phyloP scores from a whole-genome alignment of 1,139 yeast genomes.

The Arxiozyma slooffiae region DNA sequence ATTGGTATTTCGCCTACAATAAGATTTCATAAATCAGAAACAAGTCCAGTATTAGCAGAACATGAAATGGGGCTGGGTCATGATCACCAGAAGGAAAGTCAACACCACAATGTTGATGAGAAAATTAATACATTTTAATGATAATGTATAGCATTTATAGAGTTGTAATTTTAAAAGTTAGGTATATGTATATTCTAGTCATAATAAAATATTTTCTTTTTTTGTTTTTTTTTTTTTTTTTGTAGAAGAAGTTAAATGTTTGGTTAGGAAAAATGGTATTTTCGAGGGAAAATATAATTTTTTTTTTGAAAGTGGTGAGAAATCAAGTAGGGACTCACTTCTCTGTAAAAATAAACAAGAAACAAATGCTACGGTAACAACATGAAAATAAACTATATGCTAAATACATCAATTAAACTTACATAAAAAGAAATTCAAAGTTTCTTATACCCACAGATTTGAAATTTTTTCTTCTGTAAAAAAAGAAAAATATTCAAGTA shows the following conservation, averaged over 20 bases:
- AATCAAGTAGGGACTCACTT: too few species aligned
- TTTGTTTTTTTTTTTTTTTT: too few species aligned
- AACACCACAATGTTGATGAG: background rate
- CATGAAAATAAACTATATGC: too few species aligned
- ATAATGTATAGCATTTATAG: background rate
- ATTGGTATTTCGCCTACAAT: conserved; percentile 1
- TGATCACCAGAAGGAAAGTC: background rate
- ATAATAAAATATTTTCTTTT: too few species aligned
- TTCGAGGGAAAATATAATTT: background rate
- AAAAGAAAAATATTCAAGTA: too few species aligned
- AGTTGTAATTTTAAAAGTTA: background rate
- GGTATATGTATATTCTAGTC: background rate
- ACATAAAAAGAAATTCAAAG: too few species aligned
- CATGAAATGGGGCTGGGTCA: background rate
- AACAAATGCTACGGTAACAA: too few species aligned
- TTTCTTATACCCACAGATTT: too few species aligned
- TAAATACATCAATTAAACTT: too few species aligned
- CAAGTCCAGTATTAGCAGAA: background rate
- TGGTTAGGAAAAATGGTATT: background rate
- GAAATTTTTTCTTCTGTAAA: too few species aligned
- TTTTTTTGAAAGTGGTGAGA: background rate
- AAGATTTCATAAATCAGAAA: background rate
- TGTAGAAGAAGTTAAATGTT: too few species aligned
- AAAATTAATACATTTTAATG: background rate
- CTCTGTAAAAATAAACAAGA: too few species aligned